Evolutionary conservation across 2,329 filamentous ascomycete genomes (phyloP), one percentile per base, ranked within the genome.

Genomic region (Apiospora aurea): DNA sequence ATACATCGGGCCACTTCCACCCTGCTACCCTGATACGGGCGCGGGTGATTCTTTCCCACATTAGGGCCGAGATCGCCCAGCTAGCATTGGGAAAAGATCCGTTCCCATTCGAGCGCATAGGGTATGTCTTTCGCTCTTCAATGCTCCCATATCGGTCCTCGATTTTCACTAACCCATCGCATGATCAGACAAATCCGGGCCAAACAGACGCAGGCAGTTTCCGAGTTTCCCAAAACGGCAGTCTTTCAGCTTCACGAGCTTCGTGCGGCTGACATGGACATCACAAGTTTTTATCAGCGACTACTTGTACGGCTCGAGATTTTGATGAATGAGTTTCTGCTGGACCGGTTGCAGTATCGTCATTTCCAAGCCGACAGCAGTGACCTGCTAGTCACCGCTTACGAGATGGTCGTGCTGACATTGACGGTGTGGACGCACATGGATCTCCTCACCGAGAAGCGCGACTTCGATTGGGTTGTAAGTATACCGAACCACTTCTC

Each of bases 51-150:
- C 82, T 90, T 47, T 84, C 85, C 2, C 76, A 82, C 0, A 82
- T 91, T 10, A 83, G 87, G 2, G 89, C 91, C 73, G 89, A 91
- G 67, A 85, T 91, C 5, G 82, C 91, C 5, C 87, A 90, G 73
- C 82, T 91, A 29, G 88, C 88, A 0, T 79, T 90, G 0, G 85
- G 85, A 4, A 75, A 79, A 3, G 77, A 78, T 71, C 77, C 57
- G 13, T n/a, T 49, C 7, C 29, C 43, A 18, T 29, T 68, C 41
- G 67, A 68, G n/a, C 67, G 46, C 24, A 47, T 68, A 29, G 24
- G 24, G 67, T 47, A 47, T 29, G 46, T 41, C 8, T 5, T 2
- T 14, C 13, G 18, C 13, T 21, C 1, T 53, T 2, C 49, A 26
- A 26, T n/a, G 10, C 24, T n/a, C 16, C 21, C n/a, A 18, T 49